Evolutionary conservation across 306 rosid genomes (phyloP).

Genomic region (Castanea mollissima): DNA sequence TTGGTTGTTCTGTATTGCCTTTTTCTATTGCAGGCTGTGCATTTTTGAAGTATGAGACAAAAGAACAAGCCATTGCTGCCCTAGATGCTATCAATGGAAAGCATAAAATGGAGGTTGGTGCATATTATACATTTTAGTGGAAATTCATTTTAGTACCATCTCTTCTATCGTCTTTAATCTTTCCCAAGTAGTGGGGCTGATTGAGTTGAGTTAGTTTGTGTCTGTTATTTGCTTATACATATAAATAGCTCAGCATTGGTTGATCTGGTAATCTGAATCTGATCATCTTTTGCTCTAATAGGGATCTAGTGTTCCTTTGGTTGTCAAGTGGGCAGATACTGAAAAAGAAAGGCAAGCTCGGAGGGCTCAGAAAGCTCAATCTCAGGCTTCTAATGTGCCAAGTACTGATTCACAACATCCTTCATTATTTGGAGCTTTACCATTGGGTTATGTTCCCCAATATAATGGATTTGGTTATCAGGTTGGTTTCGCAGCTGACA

Average conservation of each 20-base stretch:
- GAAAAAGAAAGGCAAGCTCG: constrained; percentile 99
- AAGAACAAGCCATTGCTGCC: constrained; percentile 90
- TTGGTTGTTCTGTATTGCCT: constrained; percentile 11
- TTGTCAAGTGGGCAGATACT: constrained; percentile 99
- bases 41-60: constrained; percentile 90
- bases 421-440: constrained; percentile 88
- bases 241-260: constrained; percentile 6
- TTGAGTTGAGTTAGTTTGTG: constrained; percentile 19
- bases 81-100: constrained; percentile 85
- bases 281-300: constrained; percentile 33
- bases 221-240: constrained; percentile 11
- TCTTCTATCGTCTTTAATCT: not conserved
- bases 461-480: constrained; percentile 96
- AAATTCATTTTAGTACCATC: constrained; percentile 15
- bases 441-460: constrained; percentile 81
- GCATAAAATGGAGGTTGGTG: constrained; percentile 89
- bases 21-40: constrained; percentile 74
- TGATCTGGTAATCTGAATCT: constrained; percentile 17
- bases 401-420: constrained; percentile 79
- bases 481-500: constrained; percentile 40
- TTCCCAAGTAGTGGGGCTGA: not conserved
- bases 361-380: constrained; percentile 92
- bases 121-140: constrained; percentile 16
- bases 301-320: constrained; percentile 98
- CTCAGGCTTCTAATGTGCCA: constrained; percentile 64